Percentiles rank a stretch among this genome's conserved stretches.
These are phyloP conservation scores for Leccinum subtestaceum DNA, from an alignment of 768 basidiomycete genomes.

Conservation along the genomic window DNA sequence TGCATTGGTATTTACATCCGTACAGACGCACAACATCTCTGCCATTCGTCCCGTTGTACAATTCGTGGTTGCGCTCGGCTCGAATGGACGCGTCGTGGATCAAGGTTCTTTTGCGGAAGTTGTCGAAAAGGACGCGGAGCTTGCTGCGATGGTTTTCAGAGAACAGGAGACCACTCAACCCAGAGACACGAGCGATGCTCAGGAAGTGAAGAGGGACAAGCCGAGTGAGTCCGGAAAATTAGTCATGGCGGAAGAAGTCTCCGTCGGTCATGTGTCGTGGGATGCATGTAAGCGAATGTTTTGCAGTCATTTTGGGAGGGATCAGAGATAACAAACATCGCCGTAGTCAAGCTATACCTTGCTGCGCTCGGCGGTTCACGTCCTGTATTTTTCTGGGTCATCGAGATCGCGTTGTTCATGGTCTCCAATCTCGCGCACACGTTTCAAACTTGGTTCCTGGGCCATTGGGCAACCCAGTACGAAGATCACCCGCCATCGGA, in stretches of 20 bases:
- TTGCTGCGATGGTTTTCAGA: not conserved
- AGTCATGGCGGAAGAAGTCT: not conserved
- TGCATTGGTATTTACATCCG: too few species aligned
- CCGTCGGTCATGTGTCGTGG: conserved; percentile 2
- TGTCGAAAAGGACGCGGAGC: not conserved
- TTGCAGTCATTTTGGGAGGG: not conserved
- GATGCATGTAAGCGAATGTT: not conserved
- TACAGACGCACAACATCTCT: not conserved
- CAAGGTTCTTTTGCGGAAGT: not conserved
- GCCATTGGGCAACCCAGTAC: conserved; percentile 4
- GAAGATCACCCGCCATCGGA: conserved; percentile 1
- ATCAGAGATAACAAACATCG: not conserved
- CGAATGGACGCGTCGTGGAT: not conserved
- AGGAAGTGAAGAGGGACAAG: not conserved
- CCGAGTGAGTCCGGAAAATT: not conserved
- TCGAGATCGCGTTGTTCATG: not conserved
- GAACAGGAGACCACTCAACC: not conserved
- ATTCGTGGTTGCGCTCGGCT: not conserved
- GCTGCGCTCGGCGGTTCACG: not conserved
- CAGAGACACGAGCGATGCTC: not conserved
- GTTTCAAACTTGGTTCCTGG: conserved; percentile 3
- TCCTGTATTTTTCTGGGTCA: not conserved
- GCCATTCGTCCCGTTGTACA: not conserved
- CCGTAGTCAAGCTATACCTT: not conserved
- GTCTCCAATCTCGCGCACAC: not conserved